A percentile compares a stretch with the other conserved stretches of the same genome.
phyloP scores from a whole-genome alignment of 495 filamentous ascomycete species.

The Parathielavia hyrcaniae region DNA sequence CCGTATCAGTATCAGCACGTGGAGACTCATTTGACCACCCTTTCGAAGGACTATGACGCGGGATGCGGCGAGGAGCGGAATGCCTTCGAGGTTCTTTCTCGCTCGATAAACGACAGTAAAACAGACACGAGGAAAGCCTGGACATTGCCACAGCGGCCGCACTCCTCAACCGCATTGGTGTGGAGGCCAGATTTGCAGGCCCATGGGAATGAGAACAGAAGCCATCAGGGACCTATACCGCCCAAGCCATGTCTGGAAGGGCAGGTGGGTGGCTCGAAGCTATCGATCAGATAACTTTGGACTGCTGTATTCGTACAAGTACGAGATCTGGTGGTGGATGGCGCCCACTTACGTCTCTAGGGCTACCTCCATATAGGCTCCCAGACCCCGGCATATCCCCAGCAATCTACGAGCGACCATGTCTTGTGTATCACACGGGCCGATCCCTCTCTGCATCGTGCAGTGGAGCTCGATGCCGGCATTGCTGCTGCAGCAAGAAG shows the following conservation, averaged over 20 bases:
- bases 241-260: too few species aligned
- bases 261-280: too few species aligned
- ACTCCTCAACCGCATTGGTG: neutral
- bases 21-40: slow-evolving; percentile 8
- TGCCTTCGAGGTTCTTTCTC: neutral
- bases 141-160: too few species aligned
- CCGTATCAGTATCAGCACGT: slow-evolving; percentile 2
- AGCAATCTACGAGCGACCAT: slow-evolving; percentile 1
- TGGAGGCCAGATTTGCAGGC: neutral
- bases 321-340: too few species aligned
- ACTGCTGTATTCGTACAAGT: too few species aligned
- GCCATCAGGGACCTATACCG: too few species aligned
- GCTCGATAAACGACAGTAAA: neutral
- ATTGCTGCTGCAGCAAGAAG: slow-evolving; percentile 4
- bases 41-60: neutral
- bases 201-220: neutral
- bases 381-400: slow-evolving; percentile 7
- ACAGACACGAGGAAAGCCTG: neutral
- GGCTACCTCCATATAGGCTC: neutral
- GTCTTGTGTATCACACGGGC: slow-evolving; percentile 15
- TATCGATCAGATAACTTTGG: too few species aligned
- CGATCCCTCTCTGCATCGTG: slow-evolving; percentile 17
- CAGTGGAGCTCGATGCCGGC: slow-evolving; percentile 17
- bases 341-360: neutral
- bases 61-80: neutral